Percentiles rank a stretch among this genome's conserved stretches.
Evolutionary conservation across 2,329 filamentous ascomycete species (phyloP).

Genomic region (Zasmidium citrigriseum): DNA sequence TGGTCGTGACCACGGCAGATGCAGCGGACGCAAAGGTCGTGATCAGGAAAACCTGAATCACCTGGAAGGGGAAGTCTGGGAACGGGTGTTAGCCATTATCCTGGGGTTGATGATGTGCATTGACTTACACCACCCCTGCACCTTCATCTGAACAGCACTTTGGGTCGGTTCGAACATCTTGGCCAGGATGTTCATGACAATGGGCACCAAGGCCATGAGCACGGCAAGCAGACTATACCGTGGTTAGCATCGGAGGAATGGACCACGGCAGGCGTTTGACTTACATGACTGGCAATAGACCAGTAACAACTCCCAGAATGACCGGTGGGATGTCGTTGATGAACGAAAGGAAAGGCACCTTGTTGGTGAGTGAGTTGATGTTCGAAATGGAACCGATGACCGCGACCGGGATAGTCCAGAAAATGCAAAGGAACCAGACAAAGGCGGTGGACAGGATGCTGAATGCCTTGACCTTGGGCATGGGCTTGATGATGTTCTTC

Average conservation of each 20-base stretch:
- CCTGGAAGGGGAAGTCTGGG: conserved; percentile 41
- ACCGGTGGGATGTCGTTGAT: conserved; percentile 43
- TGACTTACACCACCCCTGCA: conserved; percentile 38
- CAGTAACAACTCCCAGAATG: conserved; percentile 48
- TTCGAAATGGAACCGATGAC: conserved; percentile 48
- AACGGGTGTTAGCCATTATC: too few species aligned
- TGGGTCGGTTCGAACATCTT: conserved; percentile 35
- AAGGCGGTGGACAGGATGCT: conserved; percentile 40
- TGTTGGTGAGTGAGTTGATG: conserved; percentile 42
- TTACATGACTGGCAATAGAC: conserved; percentile 41
- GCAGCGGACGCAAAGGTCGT: conserved; percentile 38
- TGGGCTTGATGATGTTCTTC: conserved; percentile 44
- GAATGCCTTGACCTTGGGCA: conserved; percentile 31
- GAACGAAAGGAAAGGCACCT: conserved; percentile 43
- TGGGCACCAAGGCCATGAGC: conserved; percentile 47
- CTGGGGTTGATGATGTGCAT: too few species aligned
- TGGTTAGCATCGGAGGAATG: too few species aligned
- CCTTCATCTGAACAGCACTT: conserved; percentile 41
- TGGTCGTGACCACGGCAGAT: conserved; percentile 30
- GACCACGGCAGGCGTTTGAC: background rate
- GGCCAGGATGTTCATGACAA: conserved; percentile 38
- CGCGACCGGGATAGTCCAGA: conserved; percentile 49
- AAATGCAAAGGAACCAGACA: conserved; percentile 45
- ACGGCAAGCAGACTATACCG: conserved; percentile 45
- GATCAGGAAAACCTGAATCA: conserved; percentile 42